A percentile compares a stretch with the other conserved stretches of the same genome.
Evolutionary conservation across 2,329 filamentous ascomycete genomes (phyloP).

Genomic region (Lachnellula subtilissima): DNA sequence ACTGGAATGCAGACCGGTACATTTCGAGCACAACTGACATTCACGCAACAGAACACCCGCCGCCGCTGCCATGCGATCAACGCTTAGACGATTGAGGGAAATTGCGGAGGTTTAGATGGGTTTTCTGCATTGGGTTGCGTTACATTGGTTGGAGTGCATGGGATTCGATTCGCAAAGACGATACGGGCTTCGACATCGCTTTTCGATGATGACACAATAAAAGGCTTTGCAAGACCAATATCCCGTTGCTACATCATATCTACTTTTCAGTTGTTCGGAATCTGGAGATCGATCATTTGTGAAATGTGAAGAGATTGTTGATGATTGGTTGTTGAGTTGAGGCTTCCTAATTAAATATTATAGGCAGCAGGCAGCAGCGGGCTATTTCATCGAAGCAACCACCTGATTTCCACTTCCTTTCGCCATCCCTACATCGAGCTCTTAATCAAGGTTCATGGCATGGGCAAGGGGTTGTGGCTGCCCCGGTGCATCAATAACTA

Average conservation of each 20-base stretch:
- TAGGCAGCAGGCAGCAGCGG: constrained; percentile 14
- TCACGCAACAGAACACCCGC: constrained; percentile 67
- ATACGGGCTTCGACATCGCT: constrained; percentile 30
- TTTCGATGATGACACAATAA: constrained; percentile 29
- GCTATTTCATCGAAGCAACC: background rate
- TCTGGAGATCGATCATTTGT: constrained; percentile 6
- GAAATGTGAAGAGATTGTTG: constrained; percentile 11
- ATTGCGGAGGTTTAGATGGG: constrained; percentile 83
- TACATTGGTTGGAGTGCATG: constrained; percentile 32
- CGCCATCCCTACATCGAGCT: background rate
- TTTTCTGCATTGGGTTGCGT: constrained; percentile 25
- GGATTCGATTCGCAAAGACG: constrained; percentile 22
- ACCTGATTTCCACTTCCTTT: background rate
- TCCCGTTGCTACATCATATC: constrained; percentile 10
- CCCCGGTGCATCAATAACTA: background rate
- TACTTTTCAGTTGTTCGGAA: constrained; percentile 11
- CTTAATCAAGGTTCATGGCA: no score
- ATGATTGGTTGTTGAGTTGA: constrained; percentile 5
- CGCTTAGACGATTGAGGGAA: constrained; percentile 93
- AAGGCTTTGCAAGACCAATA: constrained; percentile 26
- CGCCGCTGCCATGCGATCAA: constrained; percentile 90
- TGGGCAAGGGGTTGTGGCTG: background rate
- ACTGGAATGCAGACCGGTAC: no score
- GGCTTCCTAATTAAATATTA: constrained; percentile 7
- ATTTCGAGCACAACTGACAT: background rate